Percentiles rank a stretch among this genome's conserved stretches.
These are phyloP conservation scores for Ganoderma lucidum DNA, from an alignment of 1,284 basidiomycete species.

Conservation along the genomic window DNA sequence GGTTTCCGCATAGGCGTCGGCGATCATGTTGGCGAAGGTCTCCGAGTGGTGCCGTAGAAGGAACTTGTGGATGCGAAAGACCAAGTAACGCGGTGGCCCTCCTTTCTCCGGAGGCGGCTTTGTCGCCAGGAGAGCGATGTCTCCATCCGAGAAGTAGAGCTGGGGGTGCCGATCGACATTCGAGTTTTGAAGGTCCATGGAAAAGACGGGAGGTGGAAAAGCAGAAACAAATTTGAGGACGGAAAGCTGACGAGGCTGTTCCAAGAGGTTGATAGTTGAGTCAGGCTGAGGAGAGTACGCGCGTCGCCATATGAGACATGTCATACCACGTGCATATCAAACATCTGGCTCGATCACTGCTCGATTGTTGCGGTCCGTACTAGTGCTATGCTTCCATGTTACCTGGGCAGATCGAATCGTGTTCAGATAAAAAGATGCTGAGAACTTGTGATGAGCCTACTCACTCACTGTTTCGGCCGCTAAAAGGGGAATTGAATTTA, in stretches of 20 bases:
- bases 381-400: no score
- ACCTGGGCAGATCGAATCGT: no score
- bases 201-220: background rate
- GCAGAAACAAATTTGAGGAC: background rate
- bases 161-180: slow-evolving; percentile 54
- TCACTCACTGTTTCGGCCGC: no score
- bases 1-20: slow-evolving; percentile 47
- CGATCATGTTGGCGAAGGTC: slow-evolving; percentile 72
- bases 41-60: slow-evolving; percentile 68
- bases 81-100: slow-evolving; percentile 12
- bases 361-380: no score
- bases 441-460: no score
- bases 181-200: background rate
- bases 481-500: no score
- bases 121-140: slow-evolving; percentile 64
- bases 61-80: slow-evolving; percentile 75
- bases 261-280: no score
- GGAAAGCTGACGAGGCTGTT: no score
- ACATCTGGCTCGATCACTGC: background rate
- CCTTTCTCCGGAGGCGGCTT: slow-evolving; percentile 37
- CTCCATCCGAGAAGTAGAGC: slow-evolving; percentile 75
- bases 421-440: no score
- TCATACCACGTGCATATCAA: background rate
- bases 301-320: background rate
- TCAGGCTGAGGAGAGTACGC: no score